These are phyloP conservation scores for Taiwanofungus camphoratus DNA, from an alignment of 1,284 basidiomycete genomes.

Conservation along the genomic window DNA sequence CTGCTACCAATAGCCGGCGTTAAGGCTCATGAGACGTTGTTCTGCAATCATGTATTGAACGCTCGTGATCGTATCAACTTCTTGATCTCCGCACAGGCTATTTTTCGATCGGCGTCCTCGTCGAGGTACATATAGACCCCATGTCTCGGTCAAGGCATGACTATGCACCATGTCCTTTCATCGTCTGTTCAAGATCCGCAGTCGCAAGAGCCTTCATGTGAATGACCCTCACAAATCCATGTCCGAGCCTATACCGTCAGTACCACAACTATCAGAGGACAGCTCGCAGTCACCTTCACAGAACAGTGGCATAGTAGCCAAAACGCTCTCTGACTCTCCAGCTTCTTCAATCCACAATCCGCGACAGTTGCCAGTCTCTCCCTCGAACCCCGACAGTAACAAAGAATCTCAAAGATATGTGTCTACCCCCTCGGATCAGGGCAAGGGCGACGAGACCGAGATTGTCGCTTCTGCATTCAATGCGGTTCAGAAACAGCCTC, in stretches of 20 bases:
- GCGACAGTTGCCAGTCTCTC: neutral
- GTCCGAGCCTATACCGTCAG: neutral
- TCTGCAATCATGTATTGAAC: no score
- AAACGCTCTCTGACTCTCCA: neutral
- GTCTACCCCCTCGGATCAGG: neutral
- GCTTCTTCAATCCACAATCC: neutral
- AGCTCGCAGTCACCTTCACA: no score
- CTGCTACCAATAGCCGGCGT: no score
- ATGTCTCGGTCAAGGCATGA: no score
- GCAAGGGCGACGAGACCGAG: neutral
- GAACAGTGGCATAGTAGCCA: no score
- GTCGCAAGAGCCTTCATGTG: slow-evolving; percentile 1
- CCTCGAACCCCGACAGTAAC: neutral
- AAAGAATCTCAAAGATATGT: no score
- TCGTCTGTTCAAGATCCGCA: neutral
- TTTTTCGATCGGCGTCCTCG: no score
- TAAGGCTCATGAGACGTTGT: no score
- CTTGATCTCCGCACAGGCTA: no score
- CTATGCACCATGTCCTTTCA: neutral
- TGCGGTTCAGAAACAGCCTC: neutral
- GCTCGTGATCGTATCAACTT: no score
- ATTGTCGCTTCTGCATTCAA: neutral
- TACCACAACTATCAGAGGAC: neutral
- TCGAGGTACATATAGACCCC: no score
- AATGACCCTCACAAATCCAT: neutral